phyloP scores from a whole-genome alignment of 495 filamentous ascomycete genomes.

The Oleoguttula mirabilis region DNA sequence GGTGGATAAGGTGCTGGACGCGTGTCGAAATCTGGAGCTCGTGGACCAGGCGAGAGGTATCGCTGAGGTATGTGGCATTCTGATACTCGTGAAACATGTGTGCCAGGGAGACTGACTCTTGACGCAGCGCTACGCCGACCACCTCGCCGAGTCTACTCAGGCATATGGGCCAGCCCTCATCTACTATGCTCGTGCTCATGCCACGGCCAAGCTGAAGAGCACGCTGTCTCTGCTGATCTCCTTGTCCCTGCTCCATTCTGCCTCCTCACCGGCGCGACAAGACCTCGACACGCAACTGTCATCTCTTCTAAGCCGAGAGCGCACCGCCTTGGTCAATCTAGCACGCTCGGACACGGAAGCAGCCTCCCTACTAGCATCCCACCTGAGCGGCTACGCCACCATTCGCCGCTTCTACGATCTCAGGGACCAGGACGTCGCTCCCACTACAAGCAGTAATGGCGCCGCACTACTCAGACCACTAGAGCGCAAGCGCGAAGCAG shows the following conservation, averaged over 20 bases:
- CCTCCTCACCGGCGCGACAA: conserved; percentile 53
- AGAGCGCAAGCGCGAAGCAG: conserved; percentile 30
- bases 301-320: conserved; percentile 52
- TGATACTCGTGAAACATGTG: background rate
- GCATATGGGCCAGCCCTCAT: conserved; percentile 70
- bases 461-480: conserved; percentile 21
- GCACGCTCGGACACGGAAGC: conserved; percentile 60
- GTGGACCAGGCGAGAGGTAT: conserved; percentile 56
- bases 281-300: conserved; percentile 59
- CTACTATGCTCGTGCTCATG: conserved; percentile 74
- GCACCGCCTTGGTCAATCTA: conserved; percentile 49
- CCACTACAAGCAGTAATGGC: conserved; percentile 27
- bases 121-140: conserved; percentile 61
- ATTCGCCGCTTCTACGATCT: conserved; percentile 78
- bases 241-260: conserved; percentile 70
- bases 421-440: conserved; percentile 50
- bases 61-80: conserved; percentile 28
- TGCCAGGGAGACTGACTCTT: background rate
- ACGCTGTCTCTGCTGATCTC: conserved; percentile 79
- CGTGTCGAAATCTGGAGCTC: conserved; percentile 60
- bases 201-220: conserved; percentile 59
- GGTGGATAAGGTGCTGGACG: conserved; percentile 61
- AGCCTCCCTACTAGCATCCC: conserved; percentile 63
- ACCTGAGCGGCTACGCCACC: conserved; percentile 83
- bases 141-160: conserved; percentile 50